A percentile compares a stretch with the other conserved stretches of the same genome.
phyloP scores from a whole-genome alignment of 106 monocot species.

The Acorus gramineus region DNA sequence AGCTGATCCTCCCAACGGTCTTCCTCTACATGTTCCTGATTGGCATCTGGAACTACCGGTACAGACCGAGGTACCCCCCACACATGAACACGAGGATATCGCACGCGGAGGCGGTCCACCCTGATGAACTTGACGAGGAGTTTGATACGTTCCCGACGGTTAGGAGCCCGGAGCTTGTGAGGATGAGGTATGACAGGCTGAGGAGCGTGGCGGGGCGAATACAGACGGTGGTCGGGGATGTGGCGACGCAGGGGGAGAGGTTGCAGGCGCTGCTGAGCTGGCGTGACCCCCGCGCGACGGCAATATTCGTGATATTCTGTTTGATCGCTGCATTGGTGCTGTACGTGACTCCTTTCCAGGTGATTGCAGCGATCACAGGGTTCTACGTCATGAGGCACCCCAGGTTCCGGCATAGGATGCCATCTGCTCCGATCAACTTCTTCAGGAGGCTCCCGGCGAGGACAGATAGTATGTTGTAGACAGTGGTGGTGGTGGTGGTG shows the following conservation, averaged over 20 bases:
- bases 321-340: constrained; percentile 26
- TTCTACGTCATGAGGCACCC: constrained; percentile 83
- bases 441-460: constrained; percentile 63
- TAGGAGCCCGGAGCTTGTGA: constrained; percentile 19
- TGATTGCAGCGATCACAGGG: constrained; percentile 23
- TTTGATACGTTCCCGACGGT: constrained; percentile 54
- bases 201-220: constrained; percentile 47
- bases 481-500: neutral
- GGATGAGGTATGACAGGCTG: constrained; percentile 60
- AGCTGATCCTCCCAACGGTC: constrained; percentile 46
- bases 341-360: constrained; percentile 41
- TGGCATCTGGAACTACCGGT: constrained; percentile 52
- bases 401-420: constrained; percentile 40
- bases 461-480: constrained; percentile 49
- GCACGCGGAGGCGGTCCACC: constrained; percentile 25
- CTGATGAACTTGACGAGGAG: constrained; percentile 74
- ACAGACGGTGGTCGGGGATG: constrained; percentile 51
- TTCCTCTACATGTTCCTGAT: constrained; percentile 58
- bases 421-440: constrained; percentile 33
- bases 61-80: constrained; percentile 38
- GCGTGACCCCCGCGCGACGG: constrained; percentile 66
- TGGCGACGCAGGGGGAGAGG: constrained; percentile 70
- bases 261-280: constrained; percentile 54
- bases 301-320: constrained; percentile 46
- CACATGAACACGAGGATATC: constrained; percentile 61